Percentiles rank a stretch among this genome's conserved stretches.
phyloP scores from a whole-genome alignment of 1,284 basidiomycete genomes.

The Chondrostereum purpureum region DNA sequence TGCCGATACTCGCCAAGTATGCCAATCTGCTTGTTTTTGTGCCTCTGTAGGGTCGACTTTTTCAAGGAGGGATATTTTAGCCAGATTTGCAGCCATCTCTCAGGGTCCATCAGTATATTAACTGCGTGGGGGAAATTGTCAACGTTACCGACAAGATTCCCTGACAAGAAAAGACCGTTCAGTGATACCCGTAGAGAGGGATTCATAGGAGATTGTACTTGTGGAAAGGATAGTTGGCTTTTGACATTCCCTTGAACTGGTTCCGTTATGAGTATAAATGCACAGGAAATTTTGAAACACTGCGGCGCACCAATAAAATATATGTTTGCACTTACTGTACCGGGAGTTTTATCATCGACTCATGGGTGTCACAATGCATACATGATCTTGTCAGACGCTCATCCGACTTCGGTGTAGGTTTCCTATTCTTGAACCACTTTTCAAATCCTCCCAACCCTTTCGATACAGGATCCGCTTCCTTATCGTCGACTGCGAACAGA shows the following conservation, averaged over 20 bases:
- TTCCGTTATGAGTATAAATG: not conserved
- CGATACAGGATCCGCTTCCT: not conserved
- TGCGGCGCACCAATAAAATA: not conserved
- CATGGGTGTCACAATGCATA: not conserved
- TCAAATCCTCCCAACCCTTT: not conserved
- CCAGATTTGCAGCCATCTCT: too few relatives aligned
- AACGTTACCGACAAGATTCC: too few relatives aligned
- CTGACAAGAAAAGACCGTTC: too few relatives aligned
- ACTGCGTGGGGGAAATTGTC: too few relatives aligned
- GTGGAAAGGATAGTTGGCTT: not conserved
- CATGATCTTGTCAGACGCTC: not conserved
- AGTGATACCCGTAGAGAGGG: too few relatives aligned
- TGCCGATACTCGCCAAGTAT: too few relatives aligned
- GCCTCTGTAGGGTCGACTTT: too few relatives aligned
- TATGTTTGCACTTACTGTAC: not conserved
- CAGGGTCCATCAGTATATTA: too few relatives aligned
- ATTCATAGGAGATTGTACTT: too few relatives aligned
- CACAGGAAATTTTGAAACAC: not conserved
- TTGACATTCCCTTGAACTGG: not conserved
- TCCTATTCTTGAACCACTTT: not conserved
- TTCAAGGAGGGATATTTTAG: too few relatives aligned
- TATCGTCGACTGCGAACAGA: not conserved
- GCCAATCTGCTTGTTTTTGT: too few relatives aligned
- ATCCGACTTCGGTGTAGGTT: not conserved
- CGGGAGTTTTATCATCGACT: not conserved